Percentiles rank a stretch among this genome's conserved stretches.
Conservation (phyloP, 2,329 filamentous ascomycete genomes). For the Fusarium nanum region DNA sequence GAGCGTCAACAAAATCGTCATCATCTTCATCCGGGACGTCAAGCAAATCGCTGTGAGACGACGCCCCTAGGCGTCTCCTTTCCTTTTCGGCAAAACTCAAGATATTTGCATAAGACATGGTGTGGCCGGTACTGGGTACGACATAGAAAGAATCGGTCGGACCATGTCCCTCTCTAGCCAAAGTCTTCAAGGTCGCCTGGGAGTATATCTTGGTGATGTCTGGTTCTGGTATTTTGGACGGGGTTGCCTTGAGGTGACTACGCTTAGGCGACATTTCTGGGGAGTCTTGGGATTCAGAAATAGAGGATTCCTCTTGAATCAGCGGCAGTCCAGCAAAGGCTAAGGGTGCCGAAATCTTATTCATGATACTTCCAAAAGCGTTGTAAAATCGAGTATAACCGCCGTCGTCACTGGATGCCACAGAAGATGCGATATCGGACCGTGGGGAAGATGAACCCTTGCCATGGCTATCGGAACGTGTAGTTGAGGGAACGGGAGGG, state of each 20-base stretch:
- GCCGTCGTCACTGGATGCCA: constrained; percentile 66
- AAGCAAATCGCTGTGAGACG: constrained; percentile 62
- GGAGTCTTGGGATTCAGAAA: constrained; percentile 49
- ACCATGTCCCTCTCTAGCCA: constrained; percentile 75
- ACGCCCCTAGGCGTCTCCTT: constrained; percentile 68
- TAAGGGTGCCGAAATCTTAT: constrained; percentile 86
- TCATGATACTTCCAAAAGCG: constrained; percentile 89
- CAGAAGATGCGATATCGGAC: constrained; percentile 41
- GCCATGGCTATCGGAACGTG: constrained; percentile 43
- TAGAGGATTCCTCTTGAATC: constrained; percentile 61
- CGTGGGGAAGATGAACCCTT: constrained; percentile 45
- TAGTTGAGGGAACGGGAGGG: constrained; percentile 53
- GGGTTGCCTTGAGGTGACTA: constrained; percentile 51
- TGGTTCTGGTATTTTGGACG: constrained; percentile 57
- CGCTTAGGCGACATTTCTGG: constrained; percentile 56
- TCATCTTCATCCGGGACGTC: constrained; percentile 70
- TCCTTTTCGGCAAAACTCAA: constrained; percentile 77
- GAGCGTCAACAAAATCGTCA: constrained; percentile 91
- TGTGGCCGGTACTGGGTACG: constrained; percentile 90
- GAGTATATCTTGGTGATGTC: constrained; percentile 89
- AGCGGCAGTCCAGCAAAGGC: constrained; percentile 94
- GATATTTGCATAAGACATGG: constrained; percentile 92
- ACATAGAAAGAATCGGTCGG: constrained; percentile 89
- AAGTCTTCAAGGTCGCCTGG: constrained; percentile 81
- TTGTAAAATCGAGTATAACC: constrained; percentile 92